phyloP scores from a whole-genome alignment of 2,329 filamentous ascomycete species.

The Microascus cirrosus region DNA sequence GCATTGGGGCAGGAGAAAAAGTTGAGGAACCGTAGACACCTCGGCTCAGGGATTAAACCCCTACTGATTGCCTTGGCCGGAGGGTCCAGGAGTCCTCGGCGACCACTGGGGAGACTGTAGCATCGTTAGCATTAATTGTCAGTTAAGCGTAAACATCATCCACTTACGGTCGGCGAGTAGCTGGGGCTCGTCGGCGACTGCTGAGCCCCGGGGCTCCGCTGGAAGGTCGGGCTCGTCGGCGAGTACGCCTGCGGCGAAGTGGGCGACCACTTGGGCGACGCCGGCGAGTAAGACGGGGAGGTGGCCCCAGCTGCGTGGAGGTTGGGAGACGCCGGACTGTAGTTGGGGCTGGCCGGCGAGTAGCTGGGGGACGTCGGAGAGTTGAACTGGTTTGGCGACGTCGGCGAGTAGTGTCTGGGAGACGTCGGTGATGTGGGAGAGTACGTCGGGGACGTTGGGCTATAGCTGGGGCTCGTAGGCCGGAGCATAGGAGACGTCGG shows the following conservation, averaged over 20 bases:
- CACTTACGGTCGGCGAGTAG: slow-evolving; percentile 54
- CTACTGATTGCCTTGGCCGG: slow-evolving; percentile 22
- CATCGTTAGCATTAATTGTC: background rate
- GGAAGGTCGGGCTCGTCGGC: slow-evolving; percentile 51
- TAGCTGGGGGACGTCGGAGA: slow-evolving; percentile 67
- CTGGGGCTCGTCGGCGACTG: slow-evolving; percentile 57
- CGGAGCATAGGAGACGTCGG: slow-evolving; percentile 49
- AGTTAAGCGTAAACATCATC: too few species aligned
- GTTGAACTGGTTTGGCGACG: slow-evolving; percentile 62
- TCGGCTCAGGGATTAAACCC: slow-evolving; percentile 15
- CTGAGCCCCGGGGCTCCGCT: slow-evolving; percentile 38
- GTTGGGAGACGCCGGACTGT: slow-evolving; percentile 58
- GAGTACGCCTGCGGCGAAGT: slow-evolving; percentile 57
- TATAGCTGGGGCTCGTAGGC: slow-evolving; percentile 50
- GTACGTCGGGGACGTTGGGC: slow-evolving; percentile 55
- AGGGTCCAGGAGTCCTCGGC: slow-evolving; percentile 30
- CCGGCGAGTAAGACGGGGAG: slow-evolving; percentile 55
- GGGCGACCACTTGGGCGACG: slow-evolving; percentile 68
- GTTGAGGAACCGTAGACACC: background rate
- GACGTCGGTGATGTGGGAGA: slow-evolving; percentile 50
- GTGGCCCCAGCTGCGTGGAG: slow-evolving; percentile 31
- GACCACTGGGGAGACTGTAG: slow-evolving; percentile 33
- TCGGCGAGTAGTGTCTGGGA: slow-evolving; percentile 50
- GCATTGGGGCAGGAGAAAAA: slow-evolving; percentile 22
- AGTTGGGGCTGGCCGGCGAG: slow-evolving; percentile 59